phyloP scores from a whole-genome alignment of 1,284 basidiomycete genomes.

The Ustilago vetiveriae region DNA sequence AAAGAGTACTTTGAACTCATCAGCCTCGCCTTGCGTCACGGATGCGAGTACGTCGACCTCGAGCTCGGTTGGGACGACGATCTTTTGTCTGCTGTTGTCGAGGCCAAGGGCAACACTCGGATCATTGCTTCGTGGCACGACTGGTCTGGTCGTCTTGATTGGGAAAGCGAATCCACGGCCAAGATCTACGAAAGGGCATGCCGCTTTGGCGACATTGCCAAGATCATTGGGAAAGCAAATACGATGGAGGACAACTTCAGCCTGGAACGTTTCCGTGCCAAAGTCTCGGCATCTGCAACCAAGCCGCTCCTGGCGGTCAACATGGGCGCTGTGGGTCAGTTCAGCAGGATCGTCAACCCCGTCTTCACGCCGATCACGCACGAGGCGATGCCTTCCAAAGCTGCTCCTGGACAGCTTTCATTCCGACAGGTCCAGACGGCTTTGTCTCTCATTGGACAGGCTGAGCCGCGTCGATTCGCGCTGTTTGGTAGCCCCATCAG shows the following conservation, averaged over 20 bases:
- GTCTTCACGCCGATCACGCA: constrained; percentile 92
- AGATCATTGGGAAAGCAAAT: constrained; percentile 87
- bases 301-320: constrained; percentile 89
- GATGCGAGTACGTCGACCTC: constrained; percentile 91
- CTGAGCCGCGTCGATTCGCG: constrained; percentile 79
- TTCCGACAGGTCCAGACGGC: constrained; percentile 85
- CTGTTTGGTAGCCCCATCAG: constrained; percentile 89
- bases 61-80: constrained; percentile 81
- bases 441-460: constrained; percentile 80
- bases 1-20: constrained; percentile 82
- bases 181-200: constrained; percentile 48
- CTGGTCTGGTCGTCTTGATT: constrained; percentile 84
- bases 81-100: constrained; percentile 74
- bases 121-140: constrained; percentile 96
- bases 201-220: constrained; percentile 81
- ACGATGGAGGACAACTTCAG: constrained; percentile 81
- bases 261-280: constrained; percentile 76
- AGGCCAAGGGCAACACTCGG: constrained; percentile 77
- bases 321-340: constrained; percentile 87
- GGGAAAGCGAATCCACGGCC: constrained; percentile 77
- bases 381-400: constrained; percentile 77
- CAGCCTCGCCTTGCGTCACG: constrained; percentile 80
- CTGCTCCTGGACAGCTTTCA: constrained; percentile 91
- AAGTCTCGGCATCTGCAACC: constrained; percentile 68
- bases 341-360: constrained; percentile 81